Base-by-base conservation (phyloP, 2,329 filamentous ascomycete genomes). In the Dryadomyces quercivorus region DNA sequence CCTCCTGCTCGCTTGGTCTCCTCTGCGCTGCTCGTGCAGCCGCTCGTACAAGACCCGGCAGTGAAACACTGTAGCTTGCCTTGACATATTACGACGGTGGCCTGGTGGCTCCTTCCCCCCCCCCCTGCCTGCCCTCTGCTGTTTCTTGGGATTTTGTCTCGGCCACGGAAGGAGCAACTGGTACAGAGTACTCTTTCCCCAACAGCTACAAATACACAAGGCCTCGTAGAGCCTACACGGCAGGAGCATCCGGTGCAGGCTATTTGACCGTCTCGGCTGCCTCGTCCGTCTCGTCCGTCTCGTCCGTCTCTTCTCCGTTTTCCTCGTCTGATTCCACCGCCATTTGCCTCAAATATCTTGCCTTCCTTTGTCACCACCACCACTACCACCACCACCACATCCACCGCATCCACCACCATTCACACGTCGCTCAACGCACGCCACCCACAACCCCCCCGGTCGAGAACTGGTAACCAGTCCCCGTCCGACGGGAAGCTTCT, bases 31-130 rank as follows among this genome's bases (percentile, higher is more conserved):
- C 49, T 26, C 20, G n/a, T n/a, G n/a, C n/a, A n/a, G n/a, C n/a
- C 16, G 34, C 18, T 26, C 15, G 36, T 51, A 55, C 52, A 46
- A 47, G 46, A 7, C 40, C 46, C 51, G 36, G 55, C 55, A 51
- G 50, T 57, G 55, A 47, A 53, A 53, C 50, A 9, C 34, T 47
- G 26, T 42, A 8, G 21, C n/a, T 42, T 46, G 46, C 47, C 36
- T 38, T 38, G 26, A 38, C 47, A 49, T 40, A 36, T 36, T 49
- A 18, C 34, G 21, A 22, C 46, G n/a, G n/a, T 21, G 46, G 16
- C 31, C 48, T 40, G 34, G 34, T 36, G 12, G 48, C 31, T 10
- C 5, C 21, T 42, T 34, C 21, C 31, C 26, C 16, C 22, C 26
- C 26, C 26, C 36, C 48, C 36, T 50, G 22, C 18, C 43, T 45